Base-by-base conservation (phyloP, 2,329 filamentous ascomycete species). In the Sordariomycetes sp. region DNA sequence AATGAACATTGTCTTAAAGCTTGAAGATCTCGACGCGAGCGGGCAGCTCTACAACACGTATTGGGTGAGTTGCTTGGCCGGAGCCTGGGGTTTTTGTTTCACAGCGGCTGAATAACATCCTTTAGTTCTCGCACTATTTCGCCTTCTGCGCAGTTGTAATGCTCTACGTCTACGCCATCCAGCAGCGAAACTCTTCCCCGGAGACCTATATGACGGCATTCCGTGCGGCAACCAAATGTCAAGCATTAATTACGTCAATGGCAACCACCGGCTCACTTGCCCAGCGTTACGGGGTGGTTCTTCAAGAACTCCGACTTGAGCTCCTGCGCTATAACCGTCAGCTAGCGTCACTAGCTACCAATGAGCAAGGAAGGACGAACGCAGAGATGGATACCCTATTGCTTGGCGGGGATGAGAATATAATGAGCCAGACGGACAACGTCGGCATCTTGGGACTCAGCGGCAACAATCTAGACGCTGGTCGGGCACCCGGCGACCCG, bases 141-240 rank as follows among this genome's bases (percentile, higher is more conserved):
- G 74, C 70, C 1, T 78, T 77, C 52, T 75, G 67, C 14, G 75
- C 75, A 0, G 71, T 74, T 2, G 72, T 75, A 1, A 68, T 77
- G 1, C 64, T 77, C 2, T 77, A 77, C 58, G 70, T 77, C 3
- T 74, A 73, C 50, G 69, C 70, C 4, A 76, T 77, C 11, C 74
- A 65, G 71, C 35, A 61, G 68, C 1, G 61, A 65, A 62, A 65
- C 2, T 61, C 65, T 37, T 64, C 67, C 28, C 64, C 62, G 2
- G 60, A 65, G 3, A 57, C 59, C 0, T 69, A 71, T 32, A 8
- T 46, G 16, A 2, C 40, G 3, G 18, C 40, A 8, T 70, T 76
- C 20, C 60, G 66, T 16, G 70, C 70, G 1, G 75, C 74, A 0
- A 67, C 66, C 1, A 68, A 66, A 46, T 77, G 74, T 50, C 75